A percentile compares a stretch with the other conserved stretches of the same genome.
Conservation (phyloP, 108 stramenopile genomes). For the Discostella stelligeroides region DNA sequence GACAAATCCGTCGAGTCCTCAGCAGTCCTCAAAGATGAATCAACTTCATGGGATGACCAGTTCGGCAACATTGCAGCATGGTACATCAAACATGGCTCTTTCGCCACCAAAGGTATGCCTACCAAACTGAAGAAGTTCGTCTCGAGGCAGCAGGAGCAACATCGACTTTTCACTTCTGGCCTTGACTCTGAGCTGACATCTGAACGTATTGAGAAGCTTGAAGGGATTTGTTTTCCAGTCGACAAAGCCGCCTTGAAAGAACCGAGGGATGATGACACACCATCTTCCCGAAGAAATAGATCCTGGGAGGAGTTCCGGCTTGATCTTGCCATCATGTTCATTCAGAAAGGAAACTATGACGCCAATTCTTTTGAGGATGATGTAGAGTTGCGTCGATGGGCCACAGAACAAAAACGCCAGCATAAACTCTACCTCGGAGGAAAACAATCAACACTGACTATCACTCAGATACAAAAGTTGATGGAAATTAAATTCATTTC, state of each 20-base stretch:
- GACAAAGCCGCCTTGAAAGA: conserved; percentile 22
- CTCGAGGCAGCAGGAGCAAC: conserved; percentile 36
- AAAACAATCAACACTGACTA: conserved; percentile 29
- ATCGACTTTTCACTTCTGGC: conserved; percentile 25
- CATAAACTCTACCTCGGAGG: conserved; percentile 35
- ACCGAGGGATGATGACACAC: conserved; percentile 13
- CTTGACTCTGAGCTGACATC: conserved; percentile 29
- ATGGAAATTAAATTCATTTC: conserved; percentile 41
- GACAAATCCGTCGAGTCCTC: conserved; percentile 12
- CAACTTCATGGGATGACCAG: conserved; percentile 25
- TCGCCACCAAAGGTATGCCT: conserved; percentile 35
- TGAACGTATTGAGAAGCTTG: conserved; percentile 27
- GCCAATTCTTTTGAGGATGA: conserved; percentile 32
- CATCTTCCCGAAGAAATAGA: conserved; percentile 23
- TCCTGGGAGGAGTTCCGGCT: conserved; percentile 42
- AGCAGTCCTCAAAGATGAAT: conserved; percentile 19
- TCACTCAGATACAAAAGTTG: conserved; percentile 32
- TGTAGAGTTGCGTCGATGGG: conserved; percentile 38
- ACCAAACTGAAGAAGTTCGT: conserved; percentile 35
- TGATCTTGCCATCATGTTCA: conserved; percentile 38
- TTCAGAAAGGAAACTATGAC: conserved; percentile 43
- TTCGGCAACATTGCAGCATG: conserved; percentile 31
- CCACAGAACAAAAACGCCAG: conserved; percentile 35
- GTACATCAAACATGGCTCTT: conserved; percentile 39
- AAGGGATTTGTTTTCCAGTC: conserved; percentile 32